Percentiles rank a stretch among this genome's conserved stretches.
Evolutionary conservation across 352 stramenopile genomes (phyloP).

Genomic region (Globisporangium cylindrosporum): DNA sequence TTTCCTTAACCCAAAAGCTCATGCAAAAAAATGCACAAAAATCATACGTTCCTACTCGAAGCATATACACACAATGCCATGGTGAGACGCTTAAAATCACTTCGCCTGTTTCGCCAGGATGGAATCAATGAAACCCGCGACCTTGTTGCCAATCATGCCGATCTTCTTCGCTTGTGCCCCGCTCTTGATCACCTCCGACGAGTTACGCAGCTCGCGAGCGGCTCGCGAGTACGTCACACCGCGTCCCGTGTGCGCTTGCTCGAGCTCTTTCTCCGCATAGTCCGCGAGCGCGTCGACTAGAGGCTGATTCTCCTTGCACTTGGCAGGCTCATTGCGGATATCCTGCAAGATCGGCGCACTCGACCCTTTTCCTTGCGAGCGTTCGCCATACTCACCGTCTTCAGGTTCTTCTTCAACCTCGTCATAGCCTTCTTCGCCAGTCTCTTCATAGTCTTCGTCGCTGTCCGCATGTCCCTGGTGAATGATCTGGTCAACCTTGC

Average conservation of each 20-base stretch:
- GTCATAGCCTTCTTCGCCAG: constrained; percentile 41
- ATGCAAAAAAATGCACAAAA: background rate
- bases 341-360: constrained; percentile 51
- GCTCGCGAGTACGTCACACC: constrained; percentile 65
- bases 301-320: constrained; percentile 50
- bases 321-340: constrained; percentile 34
- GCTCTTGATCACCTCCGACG: constrained; percentile 42
- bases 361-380: background rate
- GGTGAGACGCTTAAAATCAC: background rate
- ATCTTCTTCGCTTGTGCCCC: constrained; percentile 52
- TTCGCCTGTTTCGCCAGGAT: constrained; percentile 22
- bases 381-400: constrained; percentile 14
- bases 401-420: constrained; percentile 25
- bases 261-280: constrained; percentile 52
- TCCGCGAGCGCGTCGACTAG: constrained; percentile 63
- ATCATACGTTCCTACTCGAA: no score
- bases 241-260: constrained; percentile 48
- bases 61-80: no score
- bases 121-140: constrained; percentile 53
- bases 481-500: constrained; percentile 80
- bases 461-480: constrained; percentile 65
- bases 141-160: constrained; percentile 58
- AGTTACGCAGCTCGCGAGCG: constrained; percentile 47
- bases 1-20: background rate
- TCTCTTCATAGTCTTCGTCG: constrained; percentile 58